Evolutionary conservation across 2,329 filamentous ascomycete genomes (phyloP).

Genomic region (Pestalotiopsis sp.): DNA sequence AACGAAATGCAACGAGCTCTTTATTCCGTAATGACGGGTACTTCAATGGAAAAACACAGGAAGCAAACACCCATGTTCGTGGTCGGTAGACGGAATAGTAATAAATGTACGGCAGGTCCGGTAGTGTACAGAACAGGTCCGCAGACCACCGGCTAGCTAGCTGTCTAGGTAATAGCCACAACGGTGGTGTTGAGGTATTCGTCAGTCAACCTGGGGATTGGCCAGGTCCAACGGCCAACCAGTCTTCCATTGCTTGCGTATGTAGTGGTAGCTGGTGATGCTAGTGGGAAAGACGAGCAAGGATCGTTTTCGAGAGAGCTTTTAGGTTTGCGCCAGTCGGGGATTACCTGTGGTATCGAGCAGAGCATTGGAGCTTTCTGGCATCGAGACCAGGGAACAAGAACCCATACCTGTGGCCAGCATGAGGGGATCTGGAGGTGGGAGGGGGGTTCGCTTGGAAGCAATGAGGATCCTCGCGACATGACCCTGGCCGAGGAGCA

Average conservation of each 20-base stretch:
- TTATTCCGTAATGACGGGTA: neutral
- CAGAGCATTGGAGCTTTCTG: neutral
- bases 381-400: neutral
- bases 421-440: neutral
- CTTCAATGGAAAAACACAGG: neutral
- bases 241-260: neutral
- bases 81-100: neutral
- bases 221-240: neutral
- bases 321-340: slow-evolving; percentile 9
- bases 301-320: neutral
- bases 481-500: neutral
- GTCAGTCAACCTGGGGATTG: neutral
- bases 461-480: slow-evolving; percentile 5
- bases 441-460: slow-evolving; percentile 3
- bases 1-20: neutral
- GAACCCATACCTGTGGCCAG: neutral
- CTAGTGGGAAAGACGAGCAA: neutral
- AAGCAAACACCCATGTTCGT: neutral
- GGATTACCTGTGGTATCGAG: neutral
- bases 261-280: neutral
- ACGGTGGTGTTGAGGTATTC: neutral
- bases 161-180: neutral
- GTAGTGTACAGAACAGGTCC: neutral
- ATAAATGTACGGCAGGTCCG: neutral
- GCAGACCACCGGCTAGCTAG: neutral